Conservation (phyloP, 345 rosid genomes). For the Brassica napus region DNA sequence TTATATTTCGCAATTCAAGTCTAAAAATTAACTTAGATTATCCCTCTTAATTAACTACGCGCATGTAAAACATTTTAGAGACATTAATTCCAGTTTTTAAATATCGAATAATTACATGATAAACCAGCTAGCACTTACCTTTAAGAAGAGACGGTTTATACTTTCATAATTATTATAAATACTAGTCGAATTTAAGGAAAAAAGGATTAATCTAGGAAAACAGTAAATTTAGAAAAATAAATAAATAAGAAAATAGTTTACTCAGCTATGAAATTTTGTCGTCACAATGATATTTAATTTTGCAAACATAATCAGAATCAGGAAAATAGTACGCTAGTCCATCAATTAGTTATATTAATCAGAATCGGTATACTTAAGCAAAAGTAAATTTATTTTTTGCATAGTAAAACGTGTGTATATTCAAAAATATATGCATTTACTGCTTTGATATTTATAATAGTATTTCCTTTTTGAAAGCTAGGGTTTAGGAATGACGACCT, state of each 20-base stretch:
- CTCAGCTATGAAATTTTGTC: not conserved
- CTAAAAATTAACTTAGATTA: not conserved
- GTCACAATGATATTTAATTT: not conserved
- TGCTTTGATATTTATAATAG: conserved; percentile 5
- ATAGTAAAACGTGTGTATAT: conserved; percentile 12
- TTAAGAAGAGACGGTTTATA: not conserved
- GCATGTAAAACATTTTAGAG: not conserved
- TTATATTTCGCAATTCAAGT: not conserved
- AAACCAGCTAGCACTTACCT: not conserved
- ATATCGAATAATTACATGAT: not conserved
- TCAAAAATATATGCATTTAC: conserved; percentile 13
- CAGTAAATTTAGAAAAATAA: not conserved
- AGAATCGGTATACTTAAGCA: conserved; percentile 3
- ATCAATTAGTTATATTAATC: not conserved
- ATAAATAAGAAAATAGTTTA: not conserved
- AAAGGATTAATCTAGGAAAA: not conserved
- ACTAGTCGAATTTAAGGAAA: not conserved
- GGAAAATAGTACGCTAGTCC: not conserved
- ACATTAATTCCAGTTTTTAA: not conserved
- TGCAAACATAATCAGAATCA: not conserved
- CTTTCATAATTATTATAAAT: not conserved
- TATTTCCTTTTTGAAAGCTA: not conserved
- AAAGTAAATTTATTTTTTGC: not conserved
- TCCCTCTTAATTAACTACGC: not conserved
- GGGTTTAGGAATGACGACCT: conserved; percentile 38